Evolutionary conservation across 345 rosid genomes (phyloP).

Genomic region (Salix udensis): DNA sequence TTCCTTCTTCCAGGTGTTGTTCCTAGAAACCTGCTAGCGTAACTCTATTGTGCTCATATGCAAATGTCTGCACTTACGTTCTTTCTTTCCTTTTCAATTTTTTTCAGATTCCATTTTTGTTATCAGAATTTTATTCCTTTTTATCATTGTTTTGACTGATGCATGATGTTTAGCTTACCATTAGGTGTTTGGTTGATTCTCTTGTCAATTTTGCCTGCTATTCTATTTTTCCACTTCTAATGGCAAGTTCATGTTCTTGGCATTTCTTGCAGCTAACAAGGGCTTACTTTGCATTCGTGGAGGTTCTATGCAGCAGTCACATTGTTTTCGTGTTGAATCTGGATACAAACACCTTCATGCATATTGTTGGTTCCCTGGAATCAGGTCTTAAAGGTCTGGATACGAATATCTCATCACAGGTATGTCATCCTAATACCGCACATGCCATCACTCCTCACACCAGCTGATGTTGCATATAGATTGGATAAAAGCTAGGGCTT

Average conservation of each 20-base stretch:
- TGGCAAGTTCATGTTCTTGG: slow-evolving; percentile 6
- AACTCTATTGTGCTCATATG: background rate
- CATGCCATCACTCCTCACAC: background rate
- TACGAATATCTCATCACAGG: slow-evolving; percentile 89
- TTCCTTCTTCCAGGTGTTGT: background rate
- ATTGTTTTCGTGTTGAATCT: slow-evolving; percentile 69
- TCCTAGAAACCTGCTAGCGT: background rate
- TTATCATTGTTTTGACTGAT: background rate
- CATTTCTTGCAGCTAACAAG: slow-evolving; percentile 72
- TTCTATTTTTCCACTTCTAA: background rate
- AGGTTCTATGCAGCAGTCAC: slow-evolving; percentile 81
- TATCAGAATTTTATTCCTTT: background rate
- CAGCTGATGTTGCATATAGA: too few species aligned
- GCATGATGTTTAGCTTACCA: background rate
- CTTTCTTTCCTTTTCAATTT: background rate
- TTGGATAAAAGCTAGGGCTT: too few species aligned
- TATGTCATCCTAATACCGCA: slow-evolving; percentile 20
- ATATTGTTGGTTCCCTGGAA: slow-evolving; percentile 89
- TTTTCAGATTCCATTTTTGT: background rate
- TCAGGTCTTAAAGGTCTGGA: slow-evolving; percentile 97
- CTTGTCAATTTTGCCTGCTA: background rate
- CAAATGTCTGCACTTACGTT: background rate
- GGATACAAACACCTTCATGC: slow-evolving; percentile 82
- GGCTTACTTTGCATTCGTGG: slow-evolving; percentile 95
- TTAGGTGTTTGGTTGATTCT: background rate